Evolutionary conservation across 1,139 yeast genomes (phyloP).

Genomic region (Geotrichum klebahnii): DNA sequence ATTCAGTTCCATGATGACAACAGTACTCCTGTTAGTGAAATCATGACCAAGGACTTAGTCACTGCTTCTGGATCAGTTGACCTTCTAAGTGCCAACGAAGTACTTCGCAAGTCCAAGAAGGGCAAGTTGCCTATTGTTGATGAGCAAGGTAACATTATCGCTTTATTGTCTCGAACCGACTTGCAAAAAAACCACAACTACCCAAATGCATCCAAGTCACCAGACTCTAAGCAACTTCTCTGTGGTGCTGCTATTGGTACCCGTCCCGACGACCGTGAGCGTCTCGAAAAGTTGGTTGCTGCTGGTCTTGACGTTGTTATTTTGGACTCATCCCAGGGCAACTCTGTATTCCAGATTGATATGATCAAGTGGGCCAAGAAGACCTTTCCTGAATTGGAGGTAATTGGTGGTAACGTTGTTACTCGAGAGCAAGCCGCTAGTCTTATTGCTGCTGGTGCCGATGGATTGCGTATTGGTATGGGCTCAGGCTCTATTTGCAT

Average conservation of each 20-base stretch:
- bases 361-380: slow-evolving; percentile 89
- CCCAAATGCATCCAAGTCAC: slow-evolving; percentile 93
- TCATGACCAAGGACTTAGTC: slow-evolving; percentile 86
- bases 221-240: slow-evolving; percentile 86
- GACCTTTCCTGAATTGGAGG: slow-evolving; percentile 73
- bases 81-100: slow-evolving; percentile 80
- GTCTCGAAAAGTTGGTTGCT: slow-evolving; percentile 78
- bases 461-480: slow-evolving; percentile 98
- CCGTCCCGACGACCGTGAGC: slow-evolving; percentile 77
- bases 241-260: slow-evolving; percentile 99
- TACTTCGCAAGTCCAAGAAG: slow-evolving; percentile 87
- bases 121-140: slow-evolving; percentile 97
- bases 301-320: slow-evolving; percentile 98
- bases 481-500: slow-evolving; percentile 99
- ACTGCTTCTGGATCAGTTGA: slow-evolving; percentile 68
- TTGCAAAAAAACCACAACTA: slow-evolving; percentile 90
- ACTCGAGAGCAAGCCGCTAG: slow-evolving; percentile 98
- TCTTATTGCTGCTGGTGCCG: slow-evolving; percentile 94
- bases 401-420: slow-evolving; percentile 97
- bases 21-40: slow-evolving; percentile 57
- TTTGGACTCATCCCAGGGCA: slow-evolving; percentile 95
- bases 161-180: slow-evolving; percentile 91
- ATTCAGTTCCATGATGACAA: slow-evolving; percentile 87
- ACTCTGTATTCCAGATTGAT: slow-evolving; percentile 88
- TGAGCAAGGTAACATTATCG: slow-evolving; percentile 65